Conservation (phyloP, 2,329 filamentous ascomycete species). For the Sordariomycetes sp. region DNA sequence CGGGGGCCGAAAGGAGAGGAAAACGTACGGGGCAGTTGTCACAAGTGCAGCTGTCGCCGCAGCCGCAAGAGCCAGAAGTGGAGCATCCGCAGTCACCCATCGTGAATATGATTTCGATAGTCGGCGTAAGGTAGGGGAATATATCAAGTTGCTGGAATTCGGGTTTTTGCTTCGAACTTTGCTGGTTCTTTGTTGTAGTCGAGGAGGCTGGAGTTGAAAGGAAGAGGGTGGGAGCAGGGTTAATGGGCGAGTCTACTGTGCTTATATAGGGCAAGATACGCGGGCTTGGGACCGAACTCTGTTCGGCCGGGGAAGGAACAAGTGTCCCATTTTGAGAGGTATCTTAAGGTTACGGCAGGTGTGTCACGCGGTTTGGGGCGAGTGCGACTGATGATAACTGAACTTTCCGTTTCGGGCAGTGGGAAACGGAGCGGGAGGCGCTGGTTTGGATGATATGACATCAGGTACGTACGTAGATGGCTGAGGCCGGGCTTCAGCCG, state of each 20-base stretch:
- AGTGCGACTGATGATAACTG: neutral
- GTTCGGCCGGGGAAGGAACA: neutral
- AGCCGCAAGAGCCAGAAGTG: slow-evolving; percentile 27
- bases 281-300: neutral
- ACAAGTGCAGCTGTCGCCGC: slow-evolving; percentile 30
- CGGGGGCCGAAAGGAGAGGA: neutral
- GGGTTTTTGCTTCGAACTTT: neutral
- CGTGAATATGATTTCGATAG: slow-evolving; percentile 13
- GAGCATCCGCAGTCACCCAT: slow-evolving; percentile 32
- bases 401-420: neutral
- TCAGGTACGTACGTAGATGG: too few species aligned
- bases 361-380: neutral
- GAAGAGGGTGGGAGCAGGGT: neutral
- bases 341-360: neutral
- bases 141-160: slow-evolving; percentile 5
- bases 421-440: neutral
- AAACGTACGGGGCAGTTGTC: slow-evolving; percentile 29
- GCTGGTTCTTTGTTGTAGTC: slow-evolving; percentile 2
- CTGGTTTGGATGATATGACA: neutral
- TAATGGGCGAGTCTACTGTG: neutral
- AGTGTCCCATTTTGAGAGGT: neutral
- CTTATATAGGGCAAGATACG: neutral
- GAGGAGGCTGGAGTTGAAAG: neutral
- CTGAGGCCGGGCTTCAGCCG: too few species aligned
- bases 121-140: slow-evolving; percentile 1